Evolutionary conservation across 768 basidiomycete genomes (phyloP), one percentile per base, ranked within the genome.

Genomic region (Cystofilobasidium bisporidii): DNA sequence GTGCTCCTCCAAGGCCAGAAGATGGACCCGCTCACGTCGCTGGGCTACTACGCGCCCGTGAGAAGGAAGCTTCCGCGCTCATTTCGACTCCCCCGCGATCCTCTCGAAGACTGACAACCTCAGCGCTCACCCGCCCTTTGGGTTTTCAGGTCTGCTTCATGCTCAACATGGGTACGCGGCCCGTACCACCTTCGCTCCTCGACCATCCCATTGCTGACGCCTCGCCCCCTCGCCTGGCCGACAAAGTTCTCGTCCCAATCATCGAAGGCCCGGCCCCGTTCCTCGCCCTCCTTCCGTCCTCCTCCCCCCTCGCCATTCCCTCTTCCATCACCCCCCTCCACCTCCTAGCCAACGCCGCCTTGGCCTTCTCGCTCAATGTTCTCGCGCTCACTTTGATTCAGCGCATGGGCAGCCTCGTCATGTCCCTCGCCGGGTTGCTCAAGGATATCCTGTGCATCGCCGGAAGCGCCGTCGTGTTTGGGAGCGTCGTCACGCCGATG

Each of bases 11-110:
- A 96, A 74, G 92, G 92, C 45, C 80, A 96, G 74, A 96, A 96
- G 79, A 96, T 99, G 93, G 91, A 96, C 74, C 94, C 94, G 0
- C 83, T 97, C 8, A 88, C 91, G n/a, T 94, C 91, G 6, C 78
- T 98, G 58, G 89, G 97, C 79, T 96, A 93, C 79, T 62, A 64
- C 59, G 69, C 65, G 0, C 77, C 80, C 55, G 80, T 97, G 60
- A 15, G 64, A n/a, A n/a, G n/a, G n/a, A n/a, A n/a, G n/a, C n/a
- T n/a, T n/a, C n/a, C n/a, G n/a, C n/a, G n/a, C n/a, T n/a, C n/a
- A n/a, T n/a, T n/a, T n/a, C n/a, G n/a, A n/a, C n/a, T n/a, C n/a
- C n/a, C n/a, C n/a, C n/a, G n/a, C n/a, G n/a, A n/a, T n/a, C n/a
- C n/a, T n/a, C n/a, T n/a, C n/a, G n/a, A n/a, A n/a, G n/a, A n/a